Evolutionary conservation across 73 alveolate species (phyloP), one percentile per base, ranked within the genome.

Genomic region (Strombidium stylifer): DNA sequence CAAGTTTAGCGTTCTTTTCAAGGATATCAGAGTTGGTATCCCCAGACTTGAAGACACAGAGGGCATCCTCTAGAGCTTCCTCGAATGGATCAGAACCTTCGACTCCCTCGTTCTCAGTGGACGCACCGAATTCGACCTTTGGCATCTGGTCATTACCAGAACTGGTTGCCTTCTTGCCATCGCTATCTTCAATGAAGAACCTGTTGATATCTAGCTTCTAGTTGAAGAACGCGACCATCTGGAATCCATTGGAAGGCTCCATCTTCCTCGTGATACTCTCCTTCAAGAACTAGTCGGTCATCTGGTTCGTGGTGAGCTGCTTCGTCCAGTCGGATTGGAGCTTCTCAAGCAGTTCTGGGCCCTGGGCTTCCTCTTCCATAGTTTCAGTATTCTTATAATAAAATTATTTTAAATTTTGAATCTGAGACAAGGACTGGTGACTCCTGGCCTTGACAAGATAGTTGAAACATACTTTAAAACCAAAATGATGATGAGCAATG

Each of bases 31-130:
- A 21, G 21, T 77, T 83, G 11, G 59, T 59, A 11, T 45, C 81
- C 15, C 68, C 76, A 3, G 74, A 60, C 27, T 77, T 77, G 69
- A 77, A 77, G 21, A 77, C 89, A 30, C 69, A 37, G n/a, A 77
- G 50, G 27, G 69, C 89, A 50, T 77, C 89, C 24, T 77, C 89
- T 11, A 77, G 78, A n/a, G 66, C 65, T 21, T 70, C 61, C 19
- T 56, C 84, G 32, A 77, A 68, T 19, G 69, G 78, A 31, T 73
- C 86, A 15, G 51, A 65, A 7, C 49, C 65, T 12, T 50, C 81
- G 20, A 0, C 74, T 12, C 60, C 75, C n/a, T n/a, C n/a, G n/a
- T n/a, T n/a, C n/a, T n/a, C n/a, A n/a, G n/a, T n/a, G n/a, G n/a
- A n/a, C 23, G 52, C 67, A 23, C 74, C 67, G 31, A 31, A 49